A percentile compares a stretch with the other conserved stretches of the same genome.
These are phyloP conservation scores for Aspergillus jensenii DNA, from an alignment of 2,329 filamentous ascomycete species.

Conservation along the genomic window DNA sequence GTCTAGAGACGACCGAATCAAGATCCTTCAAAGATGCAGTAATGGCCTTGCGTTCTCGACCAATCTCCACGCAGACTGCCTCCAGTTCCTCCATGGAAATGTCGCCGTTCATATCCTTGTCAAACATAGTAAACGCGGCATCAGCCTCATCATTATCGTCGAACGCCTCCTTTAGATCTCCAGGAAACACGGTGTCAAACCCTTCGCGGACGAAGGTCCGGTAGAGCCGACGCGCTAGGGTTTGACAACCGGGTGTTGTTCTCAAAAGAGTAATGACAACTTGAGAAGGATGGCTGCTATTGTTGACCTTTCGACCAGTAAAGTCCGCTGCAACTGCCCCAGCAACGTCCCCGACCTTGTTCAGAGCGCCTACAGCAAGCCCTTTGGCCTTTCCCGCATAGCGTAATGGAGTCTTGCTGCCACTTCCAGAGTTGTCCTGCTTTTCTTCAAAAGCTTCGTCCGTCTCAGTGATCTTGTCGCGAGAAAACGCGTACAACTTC, in stretches of 20 bases:
- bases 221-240: constrained; percentile 83
- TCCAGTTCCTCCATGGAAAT: constrained; percentile 95
- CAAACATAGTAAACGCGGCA: constrained; percentile 86
- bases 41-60: constrained; percentile 91
- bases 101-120: constrained; percentile 95
- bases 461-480: constrained; percentile 64
- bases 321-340: constrained; percentile 88
- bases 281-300: constrained; percentile 76
- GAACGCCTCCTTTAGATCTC: constrained; percentile 78
- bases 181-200: constrained; percentile 72
- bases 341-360: constrained; percentile 80
- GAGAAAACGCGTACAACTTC: constrained; percentile 66
- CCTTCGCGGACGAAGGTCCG: constrained; percentile 77
- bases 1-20: constrained; percentile 86
- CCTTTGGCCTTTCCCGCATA: constrained; percentile 68
- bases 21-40: constrained; percentile 92
- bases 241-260: constrained; percentile 72
- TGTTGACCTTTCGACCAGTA: constrained; percentile 69
- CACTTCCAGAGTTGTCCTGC: constrained; percentile 50
- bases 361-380: constrained; percentile 72
- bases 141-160: constrained; percentile 81
- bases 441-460: constrained; percentile 72
- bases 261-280: constrained; percentile 77
- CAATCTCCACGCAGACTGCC: constrained; percentile 89
- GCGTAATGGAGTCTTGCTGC: constrained; percentile 71